Base-by-base conservation (phyloP, 228 moss, liverwort and hornwort genomes). In the Sphagnum fallax region DNA sequence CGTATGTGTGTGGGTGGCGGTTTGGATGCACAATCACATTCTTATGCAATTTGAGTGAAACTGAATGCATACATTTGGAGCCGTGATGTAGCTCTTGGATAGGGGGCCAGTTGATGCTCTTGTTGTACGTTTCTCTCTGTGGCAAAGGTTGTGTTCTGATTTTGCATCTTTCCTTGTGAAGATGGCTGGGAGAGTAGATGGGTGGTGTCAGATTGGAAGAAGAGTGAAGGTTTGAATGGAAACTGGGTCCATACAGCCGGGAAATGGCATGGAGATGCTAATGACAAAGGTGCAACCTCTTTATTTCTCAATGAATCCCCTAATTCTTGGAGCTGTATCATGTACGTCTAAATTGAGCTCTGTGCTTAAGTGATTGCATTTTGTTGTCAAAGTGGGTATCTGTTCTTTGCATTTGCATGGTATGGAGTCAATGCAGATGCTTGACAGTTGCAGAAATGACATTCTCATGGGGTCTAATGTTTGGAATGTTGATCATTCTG, bases 101-200 rank as follows among this genome's bases (percentile, higher is more conserved):
- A 32, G 32, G 32, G 32, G 32, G 32, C 32, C 32, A 32, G 32
- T 32, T 32, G 32, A 32, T 32, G 32, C 32, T 1, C 32, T 55
- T 55, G 12, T 55, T 55, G 55, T 55, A 55, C 2, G 55, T 12
- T 55, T 55, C 12, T 55, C 9, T 55, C 12, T 55, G 55, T 55
- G 55, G 55, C 55, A 8, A 55, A 8, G 12, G 1, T 32, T 32
- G 55, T 55, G 8, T 55, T 12, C 55, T 8, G 8, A 12, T 1
- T 55, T 55, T 55, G 55, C 9, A 8, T 55, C 49, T 14, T 52
- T 67, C 51, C 49, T 7, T 13, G 53, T 67, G 49, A 64, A 95
- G 95, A 95, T 75, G 90, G 83, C 53, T 95, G 95, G 95, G 90
- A 92, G 73, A 79, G 81, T 68, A 79, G 84, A 50, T 95, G 95